These are phyloP conservation scores for Leccinum barrowsii DNA, from an alignment of 768 basidiomycete species.

Conservation along the genomic window DNA sequence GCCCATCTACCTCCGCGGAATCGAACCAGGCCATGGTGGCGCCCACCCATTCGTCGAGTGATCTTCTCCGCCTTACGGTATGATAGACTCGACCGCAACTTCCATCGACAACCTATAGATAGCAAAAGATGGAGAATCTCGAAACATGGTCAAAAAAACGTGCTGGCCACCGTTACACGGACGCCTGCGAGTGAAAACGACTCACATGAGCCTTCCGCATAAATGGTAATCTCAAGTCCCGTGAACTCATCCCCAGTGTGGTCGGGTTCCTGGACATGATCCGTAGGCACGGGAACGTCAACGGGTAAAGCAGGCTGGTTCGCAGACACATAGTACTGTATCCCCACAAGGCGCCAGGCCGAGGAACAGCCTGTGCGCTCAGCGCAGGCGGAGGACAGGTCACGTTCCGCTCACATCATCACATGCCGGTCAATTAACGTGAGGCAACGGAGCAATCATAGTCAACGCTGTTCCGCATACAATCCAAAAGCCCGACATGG, in stretches of 20 bases:
- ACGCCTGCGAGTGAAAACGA: not conserved
- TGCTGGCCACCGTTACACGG: conserved; percentile 4
- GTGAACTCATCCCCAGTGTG: not conserved
- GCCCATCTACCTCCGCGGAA: conserved; percentile 22
- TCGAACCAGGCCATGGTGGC: conserved; percentile 3
- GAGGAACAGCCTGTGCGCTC: not conserved
- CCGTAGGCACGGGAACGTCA: conserved; percentile 11
- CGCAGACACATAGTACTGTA: not conserved
- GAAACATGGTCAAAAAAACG: conserved; percentile 1
- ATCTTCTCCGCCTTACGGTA: conserved; percentile 6
- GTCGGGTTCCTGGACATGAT: conserved; percentile 11
- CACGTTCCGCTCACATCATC: not conserved
- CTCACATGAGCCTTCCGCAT: not conserved
- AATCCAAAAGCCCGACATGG: not conserved
- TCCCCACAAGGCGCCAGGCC: not conserved
- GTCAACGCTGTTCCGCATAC: not conserved
- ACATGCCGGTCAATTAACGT: not conserved
- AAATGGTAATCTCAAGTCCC: not conserved
- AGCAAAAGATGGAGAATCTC: not conserved
- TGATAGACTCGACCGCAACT: conserved; percentile 1
- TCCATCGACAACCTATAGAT: not conserved
- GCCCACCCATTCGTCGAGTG: not conserved
- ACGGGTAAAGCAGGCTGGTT: not conserved
- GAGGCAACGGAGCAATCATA: conserved; percentile 2
- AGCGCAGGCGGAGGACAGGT: not conserved